Evolutionary conservation across 148 eudicot genomes (phyloP).

Genomic region (Fagopyrum tataricum): DNA sequence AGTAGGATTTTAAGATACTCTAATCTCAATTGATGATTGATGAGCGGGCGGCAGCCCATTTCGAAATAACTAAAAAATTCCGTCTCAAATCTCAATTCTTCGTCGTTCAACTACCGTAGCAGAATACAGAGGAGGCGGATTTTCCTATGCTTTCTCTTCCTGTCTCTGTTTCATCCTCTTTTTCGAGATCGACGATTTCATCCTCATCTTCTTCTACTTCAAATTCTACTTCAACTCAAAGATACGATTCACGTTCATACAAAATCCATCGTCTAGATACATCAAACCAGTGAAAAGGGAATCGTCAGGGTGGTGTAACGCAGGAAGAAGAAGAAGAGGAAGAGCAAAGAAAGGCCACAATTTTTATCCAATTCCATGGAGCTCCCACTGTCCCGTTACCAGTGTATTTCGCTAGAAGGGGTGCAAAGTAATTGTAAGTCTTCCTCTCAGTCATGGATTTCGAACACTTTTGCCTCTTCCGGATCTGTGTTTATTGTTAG

Average conservation of each 20-base stretch:
- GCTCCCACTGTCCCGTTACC: neutral
- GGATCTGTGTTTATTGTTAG: neutral
- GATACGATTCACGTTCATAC: neutral
- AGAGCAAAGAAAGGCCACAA: neutral
- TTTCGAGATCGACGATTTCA: neutral
- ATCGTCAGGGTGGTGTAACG: neutral
- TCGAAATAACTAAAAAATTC: too few relatives aligned
- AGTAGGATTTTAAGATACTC: too few relatives aligned
- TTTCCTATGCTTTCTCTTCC: neutral
- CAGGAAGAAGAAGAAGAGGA: neutral
- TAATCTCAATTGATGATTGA: too few relatives aligned
- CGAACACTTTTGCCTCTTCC: neutral
- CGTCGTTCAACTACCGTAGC: too few relatives aligned
- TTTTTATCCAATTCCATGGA: neutral
- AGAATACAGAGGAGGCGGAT: neutral
- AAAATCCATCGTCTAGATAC: neutral
- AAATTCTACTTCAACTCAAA: neutral
- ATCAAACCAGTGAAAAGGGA: neutral
- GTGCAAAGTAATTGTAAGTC: neutral
- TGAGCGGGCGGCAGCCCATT: too few relatives aligned
- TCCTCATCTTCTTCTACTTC: neutral
- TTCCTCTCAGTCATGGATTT: slow-evolving; percentile 1
- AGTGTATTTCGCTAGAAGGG: slow-evolving; percentile 7
- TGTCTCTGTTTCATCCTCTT: neutral
- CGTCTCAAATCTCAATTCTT: too few relatives aligned